These are phyloP conservation scores for Cystofilobasidium macerans DNA, from an alignment of 768 basidiomycete genomes.

Conservation along the genomic window DNA sequence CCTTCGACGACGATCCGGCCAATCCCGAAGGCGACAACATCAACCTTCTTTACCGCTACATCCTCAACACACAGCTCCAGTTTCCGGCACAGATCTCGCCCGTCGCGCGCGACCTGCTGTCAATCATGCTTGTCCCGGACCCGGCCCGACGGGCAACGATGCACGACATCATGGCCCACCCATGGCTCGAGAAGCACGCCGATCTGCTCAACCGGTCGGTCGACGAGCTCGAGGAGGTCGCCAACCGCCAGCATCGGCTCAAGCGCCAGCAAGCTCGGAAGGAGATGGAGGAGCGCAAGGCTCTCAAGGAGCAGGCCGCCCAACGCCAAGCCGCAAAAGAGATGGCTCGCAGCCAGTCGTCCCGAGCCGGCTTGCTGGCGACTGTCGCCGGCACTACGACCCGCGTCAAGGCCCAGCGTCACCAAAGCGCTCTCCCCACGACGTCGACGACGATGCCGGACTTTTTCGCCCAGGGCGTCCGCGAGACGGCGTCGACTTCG, in stretches of 20 bases:
- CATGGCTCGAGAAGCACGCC: conserved; percentile 65
- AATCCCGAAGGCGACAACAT: conserved; percentile 99
- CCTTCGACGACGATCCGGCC: conserved; percentile 96
- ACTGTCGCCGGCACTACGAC: background rate
- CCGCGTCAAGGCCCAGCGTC: background rate
- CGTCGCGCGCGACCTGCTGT: conserved; percentile 70
- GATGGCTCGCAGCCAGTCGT: conserved; percentile 31
- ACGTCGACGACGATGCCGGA: conserved; percentile 15
- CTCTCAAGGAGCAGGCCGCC: conserved; percentile 27
- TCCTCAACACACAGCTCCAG: conserved; percentile 88
- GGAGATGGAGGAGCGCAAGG: conserved; percentile 34
- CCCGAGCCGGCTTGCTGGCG: conserved; percentile 21
- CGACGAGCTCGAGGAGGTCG: conserved; percentile 63
- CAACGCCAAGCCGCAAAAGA: background rate
- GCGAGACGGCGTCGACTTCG: background rate
- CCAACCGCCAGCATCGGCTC: conserved; percentile 72
- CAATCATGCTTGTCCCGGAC: conserved; percentile 89
- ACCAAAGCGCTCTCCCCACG: conserved; percentile 16
- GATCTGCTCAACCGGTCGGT: conserved; percentile 57
- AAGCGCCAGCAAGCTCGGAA: conserved; percentile 50
- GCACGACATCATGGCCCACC: conserved; percentile 68
- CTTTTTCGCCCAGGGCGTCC: background rate
- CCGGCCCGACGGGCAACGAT: conserved; percentile 68
- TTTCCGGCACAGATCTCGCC: conserved; percentile 91
- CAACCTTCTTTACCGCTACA: conserved; percentile 95